These are phyloP conservation scores for Barnettozyma hawaiiensis DNA, from an alignment of 1,139 yeast species.

Conservation along the genomic window DNA sequence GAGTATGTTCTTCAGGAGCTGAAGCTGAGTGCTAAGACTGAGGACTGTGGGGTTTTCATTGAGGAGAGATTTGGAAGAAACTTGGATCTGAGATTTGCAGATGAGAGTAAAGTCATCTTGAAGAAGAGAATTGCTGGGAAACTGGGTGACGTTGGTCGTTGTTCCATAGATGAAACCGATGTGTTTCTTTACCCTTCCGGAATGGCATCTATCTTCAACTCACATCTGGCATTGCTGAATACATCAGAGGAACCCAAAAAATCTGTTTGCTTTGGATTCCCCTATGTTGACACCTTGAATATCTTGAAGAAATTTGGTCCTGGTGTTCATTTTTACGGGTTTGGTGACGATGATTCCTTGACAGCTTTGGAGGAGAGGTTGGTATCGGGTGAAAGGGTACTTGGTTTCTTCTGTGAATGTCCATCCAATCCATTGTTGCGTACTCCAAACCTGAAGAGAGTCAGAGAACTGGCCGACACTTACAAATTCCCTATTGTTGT, in stretches of 20 bases:
- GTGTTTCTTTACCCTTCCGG: slow-evolving; percentile 86
- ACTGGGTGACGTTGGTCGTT: slow-evolving; percentile 28
- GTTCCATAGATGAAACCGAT: slow-evolving; percentile 35
- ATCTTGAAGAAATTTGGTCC: slow-evolving; percentile 87
- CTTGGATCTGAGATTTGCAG: slow-evolving; percentile 68
- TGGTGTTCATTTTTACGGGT: slow-evolving; percentile 75
- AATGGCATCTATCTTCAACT: slow-evolving; percentile 84
- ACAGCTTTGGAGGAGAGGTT: slow-evolving; percentile 57
- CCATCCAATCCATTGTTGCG: slow-evolving; percentile 89
- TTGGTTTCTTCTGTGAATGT: slow-evolving; percentile 81
- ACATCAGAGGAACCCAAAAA: slow-evolving; percentile 43
- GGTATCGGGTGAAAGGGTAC: slow-evolving; percentile 54
- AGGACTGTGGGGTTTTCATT: slow-evolving; percentile 46
- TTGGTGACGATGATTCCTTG: slow-evolving; percentile 73
- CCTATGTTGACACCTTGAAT: slow-evolving; percentile 88
- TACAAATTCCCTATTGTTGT: slow-evolving; percentile 74
- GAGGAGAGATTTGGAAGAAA: slow-evolving; percentile 92
- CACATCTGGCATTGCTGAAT: slow-evolving; percentile 63
- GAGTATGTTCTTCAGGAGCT: slow-evolving; percentile 73
- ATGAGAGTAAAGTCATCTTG: slow-evolving; percentile 69
- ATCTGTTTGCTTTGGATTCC: slow-evolving; percentile 90
- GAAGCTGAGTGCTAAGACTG: slow-evolving; percentile 48
- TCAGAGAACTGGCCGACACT: slow-evolving; percentile 60
- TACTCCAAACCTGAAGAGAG: slow-evolving; percentile 67
- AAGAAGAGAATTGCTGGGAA: slow-evolving; percentile 72